Percentiles rank a stretch among this genome's conserved stretches.
Evolutionary conservation across 768 basidiomycete species (phyloP).

Genomic region (Trametes coccinea): DNA sequence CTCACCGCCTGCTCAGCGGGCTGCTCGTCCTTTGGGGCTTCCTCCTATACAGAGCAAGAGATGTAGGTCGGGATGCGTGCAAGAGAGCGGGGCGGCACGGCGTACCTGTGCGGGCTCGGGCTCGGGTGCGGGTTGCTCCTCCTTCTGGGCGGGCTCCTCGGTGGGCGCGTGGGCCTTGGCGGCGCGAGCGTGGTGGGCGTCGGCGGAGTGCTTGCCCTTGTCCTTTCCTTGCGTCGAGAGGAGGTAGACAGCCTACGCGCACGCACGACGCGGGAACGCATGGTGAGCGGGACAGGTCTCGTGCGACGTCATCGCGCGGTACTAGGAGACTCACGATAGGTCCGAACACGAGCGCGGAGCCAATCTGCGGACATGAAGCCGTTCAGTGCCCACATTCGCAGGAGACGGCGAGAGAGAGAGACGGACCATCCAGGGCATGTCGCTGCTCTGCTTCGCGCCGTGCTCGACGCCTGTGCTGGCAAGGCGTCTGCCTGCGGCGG

Average conservation of each 20-base stretch:
- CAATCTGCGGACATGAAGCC: constrained; percentile 20
- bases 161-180: constrained; percentile 6
- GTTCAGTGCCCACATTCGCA: too few species aligned
- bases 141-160: background rate
- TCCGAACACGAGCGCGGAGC: constrained; percentile 29
- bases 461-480: constrained; percentile 25
- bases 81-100: too few species aligned
- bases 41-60: background rate
- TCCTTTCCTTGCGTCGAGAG: constrained; percentile 11
- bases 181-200: constrained; percentile 5
- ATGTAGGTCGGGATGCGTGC: background rate
- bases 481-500: constrained; percentile 17
- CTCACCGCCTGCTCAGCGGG: constrained; percentile 16
- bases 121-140: background rate
- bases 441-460: constrained; percentile 23
- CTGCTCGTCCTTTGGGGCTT: constrained; percentile 21
- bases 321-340: constrained; percentile 21
- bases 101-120: constrained; percentile 9
- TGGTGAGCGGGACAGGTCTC: background rate
- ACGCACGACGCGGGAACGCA: background rate
- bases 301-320: constrained; percentile 1
- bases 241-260: constrained; percentile 14
- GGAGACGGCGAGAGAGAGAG: too few species aligned
- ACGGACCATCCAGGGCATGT: constrained; percentile 29
- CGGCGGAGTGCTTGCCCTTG: constrained; percentile 14